phyloP scores from a whole-genome alignment of 176 grass and related monocot genomes.

The Themeda triandra region DNA sequence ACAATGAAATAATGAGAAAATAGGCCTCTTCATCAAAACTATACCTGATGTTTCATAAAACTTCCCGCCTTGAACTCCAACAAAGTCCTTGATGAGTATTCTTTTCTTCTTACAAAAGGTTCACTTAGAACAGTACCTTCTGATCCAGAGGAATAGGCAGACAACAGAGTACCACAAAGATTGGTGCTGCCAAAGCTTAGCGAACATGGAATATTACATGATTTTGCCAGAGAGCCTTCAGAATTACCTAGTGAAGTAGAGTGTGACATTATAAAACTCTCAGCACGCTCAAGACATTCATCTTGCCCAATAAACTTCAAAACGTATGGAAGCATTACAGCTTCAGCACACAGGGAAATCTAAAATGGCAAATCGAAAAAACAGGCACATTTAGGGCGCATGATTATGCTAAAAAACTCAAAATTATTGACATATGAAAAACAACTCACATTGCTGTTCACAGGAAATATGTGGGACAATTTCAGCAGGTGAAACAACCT shows the following conservation, averaged over 20 bases:
- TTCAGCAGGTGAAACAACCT: conserved; percentile 63
- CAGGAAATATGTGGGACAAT: conserved; percentile 76
- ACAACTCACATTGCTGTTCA: conserved; percentile 49
- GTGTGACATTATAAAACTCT: conserved; percentile 39
- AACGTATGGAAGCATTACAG: conserved; percentile 62
- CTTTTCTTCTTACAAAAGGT: conserved; percentile 4
- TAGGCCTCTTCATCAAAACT: conserved; percentile 7
- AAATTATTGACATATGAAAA: background rate
- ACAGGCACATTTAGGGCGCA: conserved; percentile 9
- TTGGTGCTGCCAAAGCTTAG: conserved; percentile 36
- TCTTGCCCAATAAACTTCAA: conserved; percentile 45
- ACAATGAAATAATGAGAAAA: conserved; percentile 21
- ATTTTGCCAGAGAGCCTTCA: conserved; percentile 38
- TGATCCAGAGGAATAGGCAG: conserved; percentile 30
- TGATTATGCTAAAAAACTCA: conserved; percentile 4
- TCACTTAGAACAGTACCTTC: conserved; percentile 24
- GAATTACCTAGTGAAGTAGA: conserved; percentile 29
- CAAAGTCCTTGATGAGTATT: conserved; percentile 40
- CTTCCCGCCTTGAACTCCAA: conserved; percentile 65
- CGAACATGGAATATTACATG: conserved; percentile 46
- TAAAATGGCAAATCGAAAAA: conserved; percentile 43
- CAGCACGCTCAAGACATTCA: conserved; percentile 39
- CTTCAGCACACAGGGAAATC: conserved; percentile 75
- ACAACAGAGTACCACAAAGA: conserved; percentile 42
- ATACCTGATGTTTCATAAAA: conserved; percentile 59